Evolutionary conservation across 495 filamentous ascomycete species (phyloP).

Genomic region (Elasticomyces elasticus): DNA sequence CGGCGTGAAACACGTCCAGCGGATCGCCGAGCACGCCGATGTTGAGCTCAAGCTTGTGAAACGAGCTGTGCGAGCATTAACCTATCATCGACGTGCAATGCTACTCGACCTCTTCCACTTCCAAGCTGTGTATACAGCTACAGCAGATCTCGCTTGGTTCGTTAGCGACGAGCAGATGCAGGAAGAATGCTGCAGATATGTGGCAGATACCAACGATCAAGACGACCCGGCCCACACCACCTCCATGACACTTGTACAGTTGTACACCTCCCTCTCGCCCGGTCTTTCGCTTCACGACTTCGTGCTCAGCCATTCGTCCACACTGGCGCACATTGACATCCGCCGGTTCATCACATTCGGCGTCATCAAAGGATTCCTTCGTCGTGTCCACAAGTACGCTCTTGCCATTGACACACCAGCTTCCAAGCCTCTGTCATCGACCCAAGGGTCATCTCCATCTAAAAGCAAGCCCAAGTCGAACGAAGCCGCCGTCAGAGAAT

Average conservation of each 20-base stretch:
- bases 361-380: conserved; percentile 89
- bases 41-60: conserved; percentile 74
- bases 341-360: conserved; percentile 90
- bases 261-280: conserved; percentile 70
- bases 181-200: conserved; percentile 77
- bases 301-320: conserved; percentile 58
- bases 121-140: conserved; percentile 76
- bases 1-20: conserved; percentile 75
- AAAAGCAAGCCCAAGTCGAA: conserved; percentile 5
- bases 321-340: conserved; percentile 67
- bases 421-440: background rate
- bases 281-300: conserved; percentile 74
- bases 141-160: conserved; percentile 62
- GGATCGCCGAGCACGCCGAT: conserved; percentile 73
- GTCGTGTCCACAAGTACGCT: conserved; percentile 85
- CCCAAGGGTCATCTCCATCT: background rate
- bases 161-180: conserved; percentile 61
- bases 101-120: conserved; percentile 93
- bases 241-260: conserved; percentile 41
- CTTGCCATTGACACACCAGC: conserved; percentile 28
- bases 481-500: conserved; percentile 9
- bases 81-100: conserved; percentile 81
- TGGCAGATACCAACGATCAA: conserved; percentile 27
- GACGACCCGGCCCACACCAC: background rate
- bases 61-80: conserved; percentile 73